Percentiles rank a stretch among this genome's conserved stretches.
These are phyloP conservation scores for Malus hybrid DNA, from an alignment of 331 rosid species.

Conservation along the genomic window DNA sequence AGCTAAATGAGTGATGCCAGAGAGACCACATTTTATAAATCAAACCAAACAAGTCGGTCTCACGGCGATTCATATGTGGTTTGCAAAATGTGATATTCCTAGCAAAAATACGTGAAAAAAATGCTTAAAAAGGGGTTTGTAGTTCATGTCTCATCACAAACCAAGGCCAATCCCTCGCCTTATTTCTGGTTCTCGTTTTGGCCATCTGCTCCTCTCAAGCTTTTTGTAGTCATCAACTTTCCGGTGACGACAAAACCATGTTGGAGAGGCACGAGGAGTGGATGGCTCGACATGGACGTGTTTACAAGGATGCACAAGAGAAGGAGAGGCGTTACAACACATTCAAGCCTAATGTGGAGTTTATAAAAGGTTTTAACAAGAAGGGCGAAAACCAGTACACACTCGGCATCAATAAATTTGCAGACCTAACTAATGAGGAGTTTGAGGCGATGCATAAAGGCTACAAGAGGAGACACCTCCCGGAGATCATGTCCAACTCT, in stretches of 20 bases:
- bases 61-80: too few species aligned
- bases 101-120: too few species aligned
- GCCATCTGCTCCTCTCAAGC: background rate
- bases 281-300: slow-evolving; percentile 16
- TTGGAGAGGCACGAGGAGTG: slow-evolving; percentile 13
- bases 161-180: background rate
- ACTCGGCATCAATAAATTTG: slow-evolving; percentile 1
- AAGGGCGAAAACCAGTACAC: background rate
- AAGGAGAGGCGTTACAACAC: slow-evolving; percentile 17
- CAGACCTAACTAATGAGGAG: slow-evolving; percentile 9
- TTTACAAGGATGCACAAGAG: slow-evolving; percentile 10
- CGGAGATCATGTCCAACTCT: background rate
- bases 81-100: too few species aligned
- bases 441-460: background rate
- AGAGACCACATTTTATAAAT: too few species aligned
- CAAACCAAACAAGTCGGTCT: too few species aligned
- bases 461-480: background rate
- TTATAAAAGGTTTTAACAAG: background rate
- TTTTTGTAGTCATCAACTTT: background rate
- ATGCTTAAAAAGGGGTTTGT: too few species aligned
- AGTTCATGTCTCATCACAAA: background rate
- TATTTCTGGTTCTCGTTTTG: background rate
- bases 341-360: slow-evolving; percentile 13
- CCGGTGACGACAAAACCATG: background rate
- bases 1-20: too few species aligned